Conservation (phyloP, 2,329 filamentous ascomycete species). For the Fusarium sublunatum region DNA sequence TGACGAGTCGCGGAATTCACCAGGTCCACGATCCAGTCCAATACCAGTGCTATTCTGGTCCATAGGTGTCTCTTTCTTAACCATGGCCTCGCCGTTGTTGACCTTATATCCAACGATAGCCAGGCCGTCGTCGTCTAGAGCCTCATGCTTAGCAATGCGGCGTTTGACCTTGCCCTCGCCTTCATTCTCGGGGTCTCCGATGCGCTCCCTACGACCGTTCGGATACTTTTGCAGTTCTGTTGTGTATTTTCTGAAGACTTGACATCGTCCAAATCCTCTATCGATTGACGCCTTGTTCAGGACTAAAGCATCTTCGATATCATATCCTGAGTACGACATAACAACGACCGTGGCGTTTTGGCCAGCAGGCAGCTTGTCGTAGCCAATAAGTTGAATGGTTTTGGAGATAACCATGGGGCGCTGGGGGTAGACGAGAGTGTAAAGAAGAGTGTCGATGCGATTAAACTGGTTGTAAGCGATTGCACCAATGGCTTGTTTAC, state of each 20-base stretch:
- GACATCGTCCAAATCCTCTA: slow-evolving; percentile 93
- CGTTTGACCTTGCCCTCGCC: slow-evolving; percentile 71
- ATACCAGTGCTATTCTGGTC: slow-evolving; percentile 80
- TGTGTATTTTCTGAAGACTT: slow-evolving; percentile 96
- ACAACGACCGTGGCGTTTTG: slow-evolving; percentile 98
- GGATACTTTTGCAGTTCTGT: slow-evolving; percentile 89
- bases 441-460: slow-evolving; percentile 94
- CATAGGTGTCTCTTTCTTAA: slow-evolving; percentile 88
- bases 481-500: slow-evolving; percentile 98
- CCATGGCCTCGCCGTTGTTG: slow-evolving; percentile 82
- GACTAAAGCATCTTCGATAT: slow-evolving; percentile 98
- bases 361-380: slow-evolving; percentile 95
- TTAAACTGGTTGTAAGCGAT: slow-evolving; percentile 99
- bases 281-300: slow-evolving; percentile 97
- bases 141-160: slow-evolving; percentile 74
- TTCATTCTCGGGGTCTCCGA: slow-evolving; percentile 67
- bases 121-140: slow-evolving; percentile 86
- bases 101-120: slow-evolving; percentile 87
- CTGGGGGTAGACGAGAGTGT: slow-evolving; percentile 97
- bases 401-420: slow-evolving; percentile 97
- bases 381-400: slow-evolving; percentile 95
- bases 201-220: slow-evolving; percentile 78
- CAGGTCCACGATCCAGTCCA: slow-evolving; percentile 71
- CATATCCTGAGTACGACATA: slow-evolving; percentile 99
- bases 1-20: slow-evolving; percentile 74